Evolutionary conservation across 352 stramenopile genomes (phyloP), one percentile per base, ranked within the genome.

Genomic region (Globisporangium splendens): DNA sequence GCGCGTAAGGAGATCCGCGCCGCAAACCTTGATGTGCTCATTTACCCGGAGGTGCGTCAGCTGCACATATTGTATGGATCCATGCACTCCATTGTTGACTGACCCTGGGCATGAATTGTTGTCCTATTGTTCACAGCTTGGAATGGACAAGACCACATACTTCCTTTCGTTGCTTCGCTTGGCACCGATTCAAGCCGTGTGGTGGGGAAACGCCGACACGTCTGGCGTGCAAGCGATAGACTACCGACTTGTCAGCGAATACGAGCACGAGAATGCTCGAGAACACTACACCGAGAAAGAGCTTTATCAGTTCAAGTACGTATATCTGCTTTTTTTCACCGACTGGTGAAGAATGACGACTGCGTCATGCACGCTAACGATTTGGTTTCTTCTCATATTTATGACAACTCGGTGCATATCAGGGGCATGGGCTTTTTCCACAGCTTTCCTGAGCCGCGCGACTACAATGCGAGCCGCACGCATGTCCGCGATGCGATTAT

Each of bases 151-250:
- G 41, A 80, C 75, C n/a, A 87, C 79, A 8, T 93, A 80, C 50
- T 91, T 92, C 47, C 42, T 93, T 20, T 81, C 79, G 31, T 82
- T 88, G 21, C 61, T 75, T 54, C 81, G 81, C 0, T 68, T 93
- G 22, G 84, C 84, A 15, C 71, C 72, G 11, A 54, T 90, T 8
- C 84, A 93, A 69, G 82, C 82, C 2, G 77, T 66, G 52, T 93
- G 82, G 82, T 91, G 79, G 75, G 82, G 78, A 6, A 88, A 89
- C 50, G 68, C 84, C 13, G 84, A 92, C 56, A 93, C 84, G 0
- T 81, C 79, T 0, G 79, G 84, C 10, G 72, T 90, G 0, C 77
- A 73, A 21, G 69, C 73, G 6, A 82, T 93, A 56, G 80, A 91
- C 44, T 91, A 86, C 41, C 85, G 72, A 20, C 63, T 93, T 22